phyloP scores from a whole-genome alignment of 2,329 filamentous ascomycete genomes.

The Pseudopyricularia javanii region DNA sequence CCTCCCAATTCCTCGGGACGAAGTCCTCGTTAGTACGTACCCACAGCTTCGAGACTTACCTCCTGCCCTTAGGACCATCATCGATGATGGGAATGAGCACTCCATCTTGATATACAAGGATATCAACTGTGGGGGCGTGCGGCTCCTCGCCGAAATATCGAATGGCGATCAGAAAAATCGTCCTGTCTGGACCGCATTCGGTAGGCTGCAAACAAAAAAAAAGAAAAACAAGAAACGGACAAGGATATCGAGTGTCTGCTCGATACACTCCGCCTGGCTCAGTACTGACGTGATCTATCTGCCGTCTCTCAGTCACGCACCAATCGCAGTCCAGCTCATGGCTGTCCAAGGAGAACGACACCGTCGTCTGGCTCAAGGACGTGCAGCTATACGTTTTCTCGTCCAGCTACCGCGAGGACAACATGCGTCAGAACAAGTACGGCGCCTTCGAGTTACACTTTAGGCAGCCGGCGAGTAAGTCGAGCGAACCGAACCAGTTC shows the following conservation, averaged over 20 bases:
- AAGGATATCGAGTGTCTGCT: too few relatives aligned
- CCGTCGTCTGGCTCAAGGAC: constrained; percentile 36
- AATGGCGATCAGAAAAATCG: constrained; percentile 40
- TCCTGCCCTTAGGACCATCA: constrained; percentile 32
- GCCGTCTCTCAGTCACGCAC: constrained; percentile 32
- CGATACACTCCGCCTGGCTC: too few relatives aligned
- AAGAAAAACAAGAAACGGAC: too few relatives aligned
- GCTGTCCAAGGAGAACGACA: constrained; percentile 32
- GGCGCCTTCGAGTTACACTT: constrained; percentile 41
- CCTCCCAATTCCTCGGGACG: neutral
- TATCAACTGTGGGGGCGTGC: constrained; percentile 28
- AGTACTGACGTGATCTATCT: neutral
- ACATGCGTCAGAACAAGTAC: constrained; percentile 33
- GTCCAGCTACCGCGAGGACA: constrained; percentile 37
- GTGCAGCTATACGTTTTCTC: constrained; percentile 48
- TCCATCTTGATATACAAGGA: constrained; percentile 43
- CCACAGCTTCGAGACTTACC: neutral
- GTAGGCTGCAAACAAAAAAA: constrained; percentile 20
- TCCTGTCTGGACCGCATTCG: constrained; percentile 53
- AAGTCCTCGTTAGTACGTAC: neutral
- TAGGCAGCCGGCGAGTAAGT: neutral
- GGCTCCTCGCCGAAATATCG: constrained; percentile 43
- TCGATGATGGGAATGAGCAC: constrained; percentile 42
- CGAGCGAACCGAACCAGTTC: too few relatives aligned
- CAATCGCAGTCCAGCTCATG: constrained; percentile 34